Base-by-base conservation (phyloP, 106 monocot species). In the Platanthera zijinensis region DNA sequence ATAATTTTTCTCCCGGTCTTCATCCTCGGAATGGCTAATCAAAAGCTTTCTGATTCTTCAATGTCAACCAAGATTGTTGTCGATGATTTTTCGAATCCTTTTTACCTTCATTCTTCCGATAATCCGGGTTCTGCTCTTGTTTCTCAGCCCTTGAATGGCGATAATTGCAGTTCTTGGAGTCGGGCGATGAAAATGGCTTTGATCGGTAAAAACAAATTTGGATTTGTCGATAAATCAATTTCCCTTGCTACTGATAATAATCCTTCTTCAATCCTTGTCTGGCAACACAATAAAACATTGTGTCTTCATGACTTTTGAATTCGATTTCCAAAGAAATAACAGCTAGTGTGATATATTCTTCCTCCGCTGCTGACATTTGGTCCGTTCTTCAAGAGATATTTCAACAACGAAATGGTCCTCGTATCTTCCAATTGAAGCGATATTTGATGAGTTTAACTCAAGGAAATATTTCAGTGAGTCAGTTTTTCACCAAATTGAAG, bases 171-270 rank as follows among this genome's bases (percentile, higher is more conserved):
- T 10, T 17, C 71, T 0, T 78, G 71, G 78, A 78, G 30, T 12
- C 0, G 69, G 2, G 28, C 53, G 0, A 71, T 78, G 78, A 54
- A 7, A 1, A 30, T 78, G 12, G 71, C 71, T 8, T 51, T 78
- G 5, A 32, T 9, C 46, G 28, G 56, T 30, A 78, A 78, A 30
- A 78, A 78, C 53, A 78, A 78, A 18, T 12, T 57, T 28, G 53
- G 2, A 3, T 78, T 78, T 57, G 25, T 78, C 21, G 45, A 71
- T 57, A 71, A 71, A 3, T 54, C 54, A 14, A 52, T 78, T n/a
- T n/a, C 52, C 7, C 50, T 21, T 21, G 51, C 11, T 4, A n/a
- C 25, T 52, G 6, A 46, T 6, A 17, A 13, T 5, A n/a, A 52
- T 10, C 14, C 15, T 15, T 71, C 28, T 12, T 7, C 0, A 10